Conservation (phyloP, 306 rosid species). For the Fagus sylvatica region DNA sequence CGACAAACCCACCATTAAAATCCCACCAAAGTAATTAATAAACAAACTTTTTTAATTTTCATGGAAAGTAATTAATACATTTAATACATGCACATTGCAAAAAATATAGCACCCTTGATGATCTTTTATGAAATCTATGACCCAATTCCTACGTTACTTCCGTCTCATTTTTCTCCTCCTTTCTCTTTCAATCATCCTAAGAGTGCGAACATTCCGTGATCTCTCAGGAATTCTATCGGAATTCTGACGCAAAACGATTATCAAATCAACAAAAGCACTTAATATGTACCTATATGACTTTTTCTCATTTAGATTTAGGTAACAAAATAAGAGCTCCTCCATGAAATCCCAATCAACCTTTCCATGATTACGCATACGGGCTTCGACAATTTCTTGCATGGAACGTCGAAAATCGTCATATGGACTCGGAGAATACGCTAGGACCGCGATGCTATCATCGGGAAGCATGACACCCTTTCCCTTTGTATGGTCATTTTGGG, state of each 20-base stretch:
- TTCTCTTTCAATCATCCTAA: constrained; percentile 19
- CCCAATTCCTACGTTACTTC: constrained; percentile 24
- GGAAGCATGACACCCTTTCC: constrained; percentile 31
- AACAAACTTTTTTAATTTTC: constrained; percentile 27
- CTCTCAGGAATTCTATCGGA: constrained; percentile 18
- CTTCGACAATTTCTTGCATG: constrained; percentile 64
- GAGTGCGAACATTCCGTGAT: constrained; percentile 37
- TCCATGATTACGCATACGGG: constrained; percentile 32
- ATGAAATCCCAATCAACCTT: constrained; percentile 79
- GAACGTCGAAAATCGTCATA: constrained; percentile 57
- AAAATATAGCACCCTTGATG: neutral
- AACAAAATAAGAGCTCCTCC: constrained; percentile 69
- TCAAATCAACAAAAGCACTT: constrained; percentile 67
- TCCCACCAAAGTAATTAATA: constrained; percentile 32
- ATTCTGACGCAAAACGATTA: constrained; percentile 39
- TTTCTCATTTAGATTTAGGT: constrained; percentile 64
- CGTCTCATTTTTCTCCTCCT: constrained; percentile 17
- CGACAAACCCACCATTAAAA: constrained; percentile 38
- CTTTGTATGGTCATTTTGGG: neutral
- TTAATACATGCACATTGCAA: constrained; percentile 27
- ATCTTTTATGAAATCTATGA: constrained; percentile 12
- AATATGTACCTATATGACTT: constrained; percentile 58
- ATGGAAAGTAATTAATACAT: constrained; percentile 26
- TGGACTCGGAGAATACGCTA: constrained; percentile 56
- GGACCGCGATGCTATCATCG: constrained; percentile 48